Base-by-base conservation (phyloP, 1,284 basidiomycete species). In the Trichosporon sp. region DNA sequence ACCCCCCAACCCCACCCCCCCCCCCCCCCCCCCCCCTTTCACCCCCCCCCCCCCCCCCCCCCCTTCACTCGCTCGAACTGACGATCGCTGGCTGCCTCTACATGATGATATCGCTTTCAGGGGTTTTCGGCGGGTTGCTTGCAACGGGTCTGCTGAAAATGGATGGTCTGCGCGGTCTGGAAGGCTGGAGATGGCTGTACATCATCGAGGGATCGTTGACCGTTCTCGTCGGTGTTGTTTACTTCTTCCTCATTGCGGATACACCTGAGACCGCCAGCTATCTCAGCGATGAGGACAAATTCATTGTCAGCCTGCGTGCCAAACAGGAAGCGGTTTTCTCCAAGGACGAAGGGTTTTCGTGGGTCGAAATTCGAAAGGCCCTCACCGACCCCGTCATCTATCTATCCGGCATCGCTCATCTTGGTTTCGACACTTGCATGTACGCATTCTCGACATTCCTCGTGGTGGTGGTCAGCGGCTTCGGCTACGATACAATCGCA, bases 91-190 rank as follows among this genome's bases (percentile, higher is more conserved):
- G n/a, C 23, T 80, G 76, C 70, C 75, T 81, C 29, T 81, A 78
- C 64, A 69, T 74, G 42, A 73, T 73, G 32, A 72, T 76, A 0
- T 77, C 77, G 1, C 27, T 76, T n/a, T 73, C 71, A 2, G 76
- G 78, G 2, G 74, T 73, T 1, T 68, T 80, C 11, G 79, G 78
- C 21, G 79, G 80, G 7, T 70, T 82, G 2, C 60, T 76, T 23
- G 68, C 68, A 1, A 63, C 68, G 0, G 68, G 68, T 5, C 65
- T 68, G 38, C 64, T 68, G 31, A 68, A 68, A 58, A 68, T 68
- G 68, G 58, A 68, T 42, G 68, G 68, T n/a, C 58, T 68, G 27
- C 63, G 15, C 9, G 64, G 69, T 21, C 63, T 70, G n/a, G 13
- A 34, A 9, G 69, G 66, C 32, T 70, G 65, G 69, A 53, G 64